phyloP scores from a whole-genome alignment of 202 grass and related monocot genomes.

The Saccharum hybrid region DNA sequence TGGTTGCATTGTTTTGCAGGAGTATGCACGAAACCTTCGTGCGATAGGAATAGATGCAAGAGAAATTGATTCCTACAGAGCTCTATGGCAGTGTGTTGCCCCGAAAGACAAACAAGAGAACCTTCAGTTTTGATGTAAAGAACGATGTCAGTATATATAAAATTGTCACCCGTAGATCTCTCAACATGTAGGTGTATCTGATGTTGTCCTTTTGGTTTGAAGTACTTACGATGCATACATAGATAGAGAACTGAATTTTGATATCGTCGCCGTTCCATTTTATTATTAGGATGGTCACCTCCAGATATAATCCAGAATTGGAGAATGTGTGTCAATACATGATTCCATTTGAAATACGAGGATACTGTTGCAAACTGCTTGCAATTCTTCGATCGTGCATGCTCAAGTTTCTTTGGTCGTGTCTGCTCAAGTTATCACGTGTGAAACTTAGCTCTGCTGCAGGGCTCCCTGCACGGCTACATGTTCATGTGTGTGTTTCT shows the following conservation, averaged over 20 bases:
- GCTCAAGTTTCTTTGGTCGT: not conserved
- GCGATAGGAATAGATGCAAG: constrained; percentile 70
- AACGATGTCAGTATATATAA: constrained; percentile 44
- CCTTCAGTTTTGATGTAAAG: constrained; percentile 73
- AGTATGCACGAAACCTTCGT: constrained; percentile 87
- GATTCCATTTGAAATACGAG: not conserved
- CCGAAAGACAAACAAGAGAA: constrained; percentile 87
- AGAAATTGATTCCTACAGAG: constrained; percentile 67
- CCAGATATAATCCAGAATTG: constrained; percentile 20
- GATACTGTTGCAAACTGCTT: not conserved
- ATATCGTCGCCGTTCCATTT: constrained; percentile 11
- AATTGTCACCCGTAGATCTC: constrained; percentile 36
- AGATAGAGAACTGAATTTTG: constrained; percentile 38
- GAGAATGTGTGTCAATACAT: constrained; percentile 26
- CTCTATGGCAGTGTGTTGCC: constrained; percentile 95
- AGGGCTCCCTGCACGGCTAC: not conserved
- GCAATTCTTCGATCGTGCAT: not conserved
- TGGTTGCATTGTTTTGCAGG: constrained; percentile 56
- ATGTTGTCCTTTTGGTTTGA: constrained; percentile 35
- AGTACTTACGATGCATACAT: constrained; percentile 26
- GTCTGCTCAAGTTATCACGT: not conserved
- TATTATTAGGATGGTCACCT: not conserved
- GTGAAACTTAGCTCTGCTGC: not conserved
- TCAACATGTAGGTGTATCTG: constrained; percentile 28
- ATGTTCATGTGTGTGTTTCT: not conserved